These are phyloP conservation scores for Capsicum pubescens DNA, from an alignment of 257 asterid genomes.

Conservation along the genomic window DNA sequence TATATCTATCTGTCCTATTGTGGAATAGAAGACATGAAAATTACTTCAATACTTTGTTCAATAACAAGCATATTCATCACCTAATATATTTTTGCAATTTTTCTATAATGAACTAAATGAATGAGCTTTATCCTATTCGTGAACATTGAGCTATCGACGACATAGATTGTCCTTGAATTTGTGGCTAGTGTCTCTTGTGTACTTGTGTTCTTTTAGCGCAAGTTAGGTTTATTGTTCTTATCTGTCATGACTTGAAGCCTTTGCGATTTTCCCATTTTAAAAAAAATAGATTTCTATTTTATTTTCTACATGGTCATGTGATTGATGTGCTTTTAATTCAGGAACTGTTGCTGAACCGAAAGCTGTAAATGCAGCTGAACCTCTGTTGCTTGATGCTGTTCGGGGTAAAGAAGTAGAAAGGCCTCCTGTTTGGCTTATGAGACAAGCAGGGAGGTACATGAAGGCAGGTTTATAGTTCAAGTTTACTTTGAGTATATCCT, in stretches of 20 bases:
- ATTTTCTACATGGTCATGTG: background rate
- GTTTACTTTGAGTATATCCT: constrained; percentile 20
- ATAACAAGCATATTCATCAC: background rate
- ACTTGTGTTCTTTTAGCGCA: background rate
- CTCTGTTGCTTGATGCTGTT: constrained; percentile 83
- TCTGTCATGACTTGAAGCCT: background rate
- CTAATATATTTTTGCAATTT: background rate
- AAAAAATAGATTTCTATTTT: background rate
- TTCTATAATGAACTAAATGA: background rate
- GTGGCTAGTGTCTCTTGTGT: background rate
- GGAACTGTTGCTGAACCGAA: constrained; percentile 91
- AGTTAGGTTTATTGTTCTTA: constrained; percentile 10
- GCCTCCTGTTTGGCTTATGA: constrained; percentile 99
- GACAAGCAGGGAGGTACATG: constrained; percentile 99
- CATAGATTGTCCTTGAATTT: constrained; percentile 8
- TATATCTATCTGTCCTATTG: too few species aligned
- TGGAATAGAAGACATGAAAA: too few species aligned
- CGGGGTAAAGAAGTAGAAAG: constrained; percentile 92
- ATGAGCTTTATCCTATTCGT: background rate
- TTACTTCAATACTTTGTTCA: too few species aligned
- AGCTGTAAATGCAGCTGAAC: constrained; percentile 71
- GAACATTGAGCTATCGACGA: background rate
- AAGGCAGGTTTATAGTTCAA: constrained; percentile 82
- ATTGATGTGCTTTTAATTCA: constrained; percentile 35
- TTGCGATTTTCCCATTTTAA: background rate